Evolutionary conservation across 768 basidiomycete genomes (phyloP).

Genomic region (Paxillus involutus): DNA sequence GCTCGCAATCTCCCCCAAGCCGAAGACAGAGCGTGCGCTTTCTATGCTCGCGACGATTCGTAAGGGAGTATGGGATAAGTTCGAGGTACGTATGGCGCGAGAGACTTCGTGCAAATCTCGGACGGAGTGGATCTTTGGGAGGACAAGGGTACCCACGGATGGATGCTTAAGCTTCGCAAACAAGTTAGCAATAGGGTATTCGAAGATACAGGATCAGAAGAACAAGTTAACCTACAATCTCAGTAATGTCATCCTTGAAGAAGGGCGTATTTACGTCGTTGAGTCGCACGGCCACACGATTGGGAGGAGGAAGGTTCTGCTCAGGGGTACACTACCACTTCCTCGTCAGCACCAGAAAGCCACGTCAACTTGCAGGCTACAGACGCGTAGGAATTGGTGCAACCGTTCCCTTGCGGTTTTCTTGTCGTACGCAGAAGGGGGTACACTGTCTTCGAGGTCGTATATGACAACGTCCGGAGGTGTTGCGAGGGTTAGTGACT

Average conservation of each 20-base stretch:
- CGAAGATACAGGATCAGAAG: not conserved
- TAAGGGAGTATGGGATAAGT: constrained; percentile 38
- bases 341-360: constrained; percentile 9
- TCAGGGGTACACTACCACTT: constrained; percentile 25
- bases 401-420: constrained; percentile 55
- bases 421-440: constrained; percentile 60
- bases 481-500: constrained; percentile 52
- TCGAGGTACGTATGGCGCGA: constrained; percentile 23
- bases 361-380: constrained; percentile 14
- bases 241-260: constrained; percentile 61
- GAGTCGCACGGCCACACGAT: constrained; percentile 67
- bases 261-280: constrained; percentile 67
- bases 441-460: constrained; percentile 86
- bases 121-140: constrained; percentile 81
- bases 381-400: constrained; percentile 54
- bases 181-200: constrained; percentile 1
- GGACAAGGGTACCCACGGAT: constrained; percentile 63
- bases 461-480: constrained; percentile 79
- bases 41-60: constrained; percentile 82
- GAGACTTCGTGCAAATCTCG: constrained; percentile 67
- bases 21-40: constrained; percentile 71
- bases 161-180: constrained; percentile 42
- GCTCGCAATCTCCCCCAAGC: constrained; percentile 65
- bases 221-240: constrained; percentile 45
- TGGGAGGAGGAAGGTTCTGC: constrained; percentile 40